Evolutionary conservation across 1,284 basidiomycete species (phyloP), one percentile per base, ranked within the genome.

Genomic region (Cryptococcus floricola): DNA sequence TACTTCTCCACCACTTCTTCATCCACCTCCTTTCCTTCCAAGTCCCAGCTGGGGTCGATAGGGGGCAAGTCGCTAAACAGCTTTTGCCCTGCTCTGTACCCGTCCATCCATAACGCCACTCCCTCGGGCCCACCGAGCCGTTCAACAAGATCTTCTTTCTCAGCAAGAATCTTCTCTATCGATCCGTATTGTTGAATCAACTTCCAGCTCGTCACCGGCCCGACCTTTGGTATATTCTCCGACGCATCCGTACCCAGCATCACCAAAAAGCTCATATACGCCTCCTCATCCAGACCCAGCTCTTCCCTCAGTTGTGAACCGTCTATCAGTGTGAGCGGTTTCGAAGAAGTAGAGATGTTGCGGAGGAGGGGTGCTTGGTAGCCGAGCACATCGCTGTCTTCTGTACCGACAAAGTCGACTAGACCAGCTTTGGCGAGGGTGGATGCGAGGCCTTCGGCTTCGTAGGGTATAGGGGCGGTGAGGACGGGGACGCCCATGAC

Each of bases 211-310:
- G 84, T 84, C 0, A 76, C 71, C 0, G 90, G 89, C 0, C 91
- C 91, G 4, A 94, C 78, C 52, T 86, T 85, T 56, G 83, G 85
- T 61, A 95, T 87, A 1, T 91, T 84, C 45, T 85, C 83, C 0
- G 88, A 86, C 63, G 94, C 93, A 73, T 95, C 91, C 0, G 91
- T 95, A 5, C 91, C 91, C 13, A 91, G 81, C 2, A 95, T 80
- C 44, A 95, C 81, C 1, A 84, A 85, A 70, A 92, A 91, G 75
- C 94, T 92, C 65, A 92, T 75, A 71, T 84, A 93, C 51, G 81
- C 69, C 0, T 78, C 67, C 4, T 78, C 80, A 53, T 82, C 75
- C 34, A 94, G 81, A 8, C 79, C 71, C 27, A 54, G 59, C 1
- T 34, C 19, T 39, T 57, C 10, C n/a, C 85, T 84, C n/a, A 92